phyloP scores from a whole-genome alignment of 129 eudicot species.

The Flaveria ramosissima region DNA sequence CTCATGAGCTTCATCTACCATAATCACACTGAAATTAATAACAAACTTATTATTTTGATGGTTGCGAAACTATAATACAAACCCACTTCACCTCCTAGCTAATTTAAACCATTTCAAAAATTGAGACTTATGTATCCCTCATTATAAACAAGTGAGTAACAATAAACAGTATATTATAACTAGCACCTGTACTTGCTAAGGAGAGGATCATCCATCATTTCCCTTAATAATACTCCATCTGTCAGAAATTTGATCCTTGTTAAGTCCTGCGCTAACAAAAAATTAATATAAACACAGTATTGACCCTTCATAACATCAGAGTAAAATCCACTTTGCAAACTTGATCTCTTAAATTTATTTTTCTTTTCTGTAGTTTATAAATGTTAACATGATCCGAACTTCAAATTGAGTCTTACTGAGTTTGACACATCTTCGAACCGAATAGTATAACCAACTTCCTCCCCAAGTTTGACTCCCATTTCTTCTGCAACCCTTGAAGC shows the following conservation, averaged over 20 bases:
- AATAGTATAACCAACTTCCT: conserved; percentile 94
- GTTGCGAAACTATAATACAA: neutral
- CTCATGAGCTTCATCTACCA: conserved; percentile 99
- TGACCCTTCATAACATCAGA: conserved; percentile 28
- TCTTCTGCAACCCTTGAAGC: conserved; percentile 93
- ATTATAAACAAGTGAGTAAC: neutral
- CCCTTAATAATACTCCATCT: conserved; percentile 94
- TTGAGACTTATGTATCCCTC: neutral
- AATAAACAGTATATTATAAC: neutral
- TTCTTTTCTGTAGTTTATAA: neutral
- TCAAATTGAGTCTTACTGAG: conserved; percentile 46
- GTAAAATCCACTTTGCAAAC: conserved; percentile 1
- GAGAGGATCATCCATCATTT: conserved; percentile 99
- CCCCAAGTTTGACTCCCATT: conserved; percentile 96
- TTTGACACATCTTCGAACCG: conserved; percentile 87
- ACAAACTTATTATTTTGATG: neutral
- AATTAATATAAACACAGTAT: conserved; percentile 22
- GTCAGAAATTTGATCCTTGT: conserved; percentile 96
- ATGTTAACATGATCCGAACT: neutral
- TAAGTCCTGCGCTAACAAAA: conserved; percentile 63
- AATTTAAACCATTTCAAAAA: neutral
- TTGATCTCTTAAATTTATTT: neutral
- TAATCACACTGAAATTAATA: conserved; percentile 64
- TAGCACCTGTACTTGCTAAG: conserved; percentile 85
- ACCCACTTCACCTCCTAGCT: neutral